Evolutionary conservation across 305 asterid species (phyloP).

Genomic region (Salvia sclarea): DNA sequence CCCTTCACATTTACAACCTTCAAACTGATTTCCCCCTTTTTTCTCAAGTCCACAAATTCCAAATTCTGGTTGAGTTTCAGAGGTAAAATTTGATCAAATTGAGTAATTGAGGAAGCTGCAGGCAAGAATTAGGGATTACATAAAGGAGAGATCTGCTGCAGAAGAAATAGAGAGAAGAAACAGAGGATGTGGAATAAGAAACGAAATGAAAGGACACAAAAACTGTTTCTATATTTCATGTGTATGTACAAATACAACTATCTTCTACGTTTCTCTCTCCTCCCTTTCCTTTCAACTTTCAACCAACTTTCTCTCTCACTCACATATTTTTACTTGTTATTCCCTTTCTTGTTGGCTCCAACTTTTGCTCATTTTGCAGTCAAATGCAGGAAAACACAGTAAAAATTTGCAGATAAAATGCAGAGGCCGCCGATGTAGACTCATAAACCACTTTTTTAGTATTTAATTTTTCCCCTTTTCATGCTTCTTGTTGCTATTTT

Average conservation of each 20-base stretch:
- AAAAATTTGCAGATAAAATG: slow-evolving; percentile 6
- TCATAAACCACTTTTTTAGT: neutral
- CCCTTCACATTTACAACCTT: slow-evolving; percentile 21
- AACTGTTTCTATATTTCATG: slow-evolving; percentile 8
- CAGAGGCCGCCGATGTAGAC: slow-evolving; percentile 31
- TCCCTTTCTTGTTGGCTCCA: neutral
- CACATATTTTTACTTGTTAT: neutral
- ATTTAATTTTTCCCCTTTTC: neutral
- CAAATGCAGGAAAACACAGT: slow-evolving; percentile 10
- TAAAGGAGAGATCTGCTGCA: slow-evolving; percentile 36
- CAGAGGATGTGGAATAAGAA: slow-evolving; percentile 13
- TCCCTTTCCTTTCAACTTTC: slow-evolving; percentile 21
- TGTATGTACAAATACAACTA: slow-evolving; percentile 8
- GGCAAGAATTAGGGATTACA: slow-evolving; percentile 14
- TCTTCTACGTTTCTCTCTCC: slow-evolving; percentile 34
- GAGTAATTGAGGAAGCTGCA: slow-evolving; percentile 23
- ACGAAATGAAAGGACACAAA: slow-evolving; percentile 33
- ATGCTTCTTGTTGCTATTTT: neutral
- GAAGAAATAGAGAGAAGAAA: neutral
- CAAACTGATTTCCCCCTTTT: neutral
- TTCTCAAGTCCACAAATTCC: neutral
- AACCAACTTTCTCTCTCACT: slow-evolving; percentile 24
- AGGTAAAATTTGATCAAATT: slow-evolving; percentile 3
- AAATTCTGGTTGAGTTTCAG: slow-evolving; percentile 2
- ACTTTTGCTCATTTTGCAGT: neutral